Conservation (phyloP, 805 yeast species). For the Candida orba region DNA sequence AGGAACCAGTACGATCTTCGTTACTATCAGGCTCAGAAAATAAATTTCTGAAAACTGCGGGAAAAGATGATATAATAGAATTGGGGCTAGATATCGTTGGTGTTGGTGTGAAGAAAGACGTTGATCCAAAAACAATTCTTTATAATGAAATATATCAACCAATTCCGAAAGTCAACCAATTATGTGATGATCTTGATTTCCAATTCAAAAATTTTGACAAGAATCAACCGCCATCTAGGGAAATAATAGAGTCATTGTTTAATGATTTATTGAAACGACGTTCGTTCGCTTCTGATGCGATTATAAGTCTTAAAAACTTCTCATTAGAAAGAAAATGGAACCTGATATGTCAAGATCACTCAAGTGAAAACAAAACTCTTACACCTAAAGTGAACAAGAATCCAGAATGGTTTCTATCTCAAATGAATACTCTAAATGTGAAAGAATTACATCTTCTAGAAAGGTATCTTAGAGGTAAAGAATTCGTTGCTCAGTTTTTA, state of each 20-base stretch:
- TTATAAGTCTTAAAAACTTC: conserved; percentile 10
- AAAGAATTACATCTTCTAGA: conserved; percentile 21
- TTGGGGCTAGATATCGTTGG: conserved; percentile 22
- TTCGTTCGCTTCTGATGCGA: conserved; percentile 19
- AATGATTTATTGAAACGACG: conserved; percentile 13
- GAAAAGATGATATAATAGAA: conserved; percentile 10
- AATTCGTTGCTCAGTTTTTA: conserved; percentile 33
- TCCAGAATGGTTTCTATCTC: conserved; percentile 17
- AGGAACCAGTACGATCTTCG: conserved; percentile 3
- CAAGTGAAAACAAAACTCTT: not conserved
- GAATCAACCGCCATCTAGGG: conserved; percentile 22
- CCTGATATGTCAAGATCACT: conserved; percentile 22
- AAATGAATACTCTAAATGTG: conserved; percentile 9
- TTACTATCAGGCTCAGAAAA: not conserved
- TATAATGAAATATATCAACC: conserved; percentile 4
- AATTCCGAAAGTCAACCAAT: not conserved
- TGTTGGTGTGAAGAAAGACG: conserved; percentile 10
- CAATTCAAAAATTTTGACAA: conserved; percentile 23
- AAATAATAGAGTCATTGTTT: conserved; percentile 18
- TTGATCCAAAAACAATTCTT: conserved; percentile 1
- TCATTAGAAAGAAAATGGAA: conserved; percentile 21
- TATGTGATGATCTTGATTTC: conserved; percentile 10
- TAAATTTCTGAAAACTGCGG: not conserved
- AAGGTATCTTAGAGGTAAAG: conserved; percentile 17
- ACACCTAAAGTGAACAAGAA: not conserved